Base-by-base conservation (phyloP, 257 asterid species). In the Fraxinus anomala region DNA sequence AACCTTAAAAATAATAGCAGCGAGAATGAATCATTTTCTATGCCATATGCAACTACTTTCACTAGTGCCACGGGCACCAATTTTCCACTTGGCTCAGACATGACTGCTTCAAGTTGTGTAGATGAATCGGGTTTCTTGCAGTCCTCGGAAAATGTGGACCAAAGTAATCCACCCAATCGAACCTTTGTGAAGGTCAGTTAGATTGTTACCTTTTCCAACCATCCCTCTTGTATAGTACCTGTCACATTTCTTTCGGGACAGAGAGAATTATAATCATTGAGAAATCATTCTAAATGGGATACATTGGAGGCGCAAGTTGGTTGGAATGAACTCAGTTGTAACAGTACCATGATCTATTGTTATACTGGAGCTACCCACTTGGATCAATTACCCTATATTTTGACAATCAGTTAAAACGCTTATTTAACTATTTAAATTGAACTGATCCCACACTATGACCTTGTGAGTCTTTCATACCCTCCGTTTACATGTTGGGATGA, bases 71-170 rank as follows among this genome's bases (percentile, higher is more conserved):
- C 73, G 26, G 94, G 90, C 76, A 77, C 88, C 40, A 87, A 82
- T 31, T 91, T 88, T 83, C 93, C 94, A 71, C 87, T 86, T 30
- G 91, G 84, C 80, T 83, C 97, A 3, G 96, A 88, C 88, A 81
- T 93, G 92, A 84, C 94, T 44, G 82, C 91, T 72, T 91, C 97
- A 56, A 92, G 94, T 85, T 90, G 97, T 87, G 89, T 91, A 12
- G 97, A 91, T 81, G 98, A 91, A 73, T 93, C 98, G 11, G 94
- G 92, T 78, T 95, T 90, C 87, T 82, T 95, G 89, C 97, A 88
- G 85, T 88, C 96, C 81, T 82, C 96, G 0, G 97, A 90, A 84
- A 93, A 93, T 70, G 91, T 83, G 88, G 97, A 90, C 82, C 96
- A 87, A 83, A 87, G 86, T 65, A 87, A 88, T 83, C 84, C 88